Conservation (phyloP, 768 basidiomycete genomes). For the Agrocybe chaxingu region DNA sequence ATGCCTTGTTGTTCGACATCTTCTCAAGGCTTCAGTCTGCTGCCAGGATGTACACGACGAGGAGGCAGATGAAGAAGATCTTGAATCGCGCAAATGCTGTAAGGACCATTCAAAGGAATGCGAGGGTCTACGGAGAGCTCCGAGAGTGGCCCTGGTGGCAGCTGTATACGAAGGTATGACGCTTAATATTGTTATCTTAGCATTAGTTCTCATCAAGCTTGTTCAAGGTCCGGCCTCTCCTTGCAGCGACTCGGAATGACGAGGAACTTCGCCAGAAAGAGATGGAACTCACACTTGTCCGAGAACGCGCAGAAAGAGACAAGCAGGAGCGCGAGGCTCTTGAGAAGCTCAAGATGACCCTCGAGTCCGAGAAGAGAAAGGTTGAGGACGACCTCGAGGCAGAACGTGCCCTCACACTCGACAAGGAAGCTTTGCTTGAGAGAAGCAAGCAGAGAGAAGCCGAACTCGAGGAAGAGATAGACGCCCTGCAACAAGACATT, state of each 20-base stretch:
- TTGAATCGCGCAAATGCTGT: slow-evolving; percentile 90
- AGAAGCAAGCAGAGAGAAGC: slow-evolving; percentile 83
- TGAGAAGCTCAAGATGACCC: slow-evolving; percentile 74
- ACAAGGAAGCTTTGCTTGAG: slow-evolving; percentile 82
- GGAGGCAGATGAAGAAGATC: slow-evolving; percentile 91
- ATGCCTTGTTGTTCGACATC: slow-evolving; percentile 82
- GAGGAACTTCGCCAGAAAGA: slow-evolving; percentile 90
- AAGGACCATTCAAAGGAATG: slow-evolving; percentile 91
- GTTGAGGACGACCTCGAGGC: slow-evolving; percentile 80
- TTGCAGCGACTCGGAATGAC: slow-evolving; percentile 90
- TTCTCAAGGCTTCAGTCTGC: slow-evolving; percentile 87
- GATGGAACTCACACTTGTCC: slow-evolving; percentile 72
- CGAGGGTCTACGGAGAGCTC: slow-evolving; percentile 84
- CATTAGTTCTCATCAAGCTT: slow-evolving; percentile 1
- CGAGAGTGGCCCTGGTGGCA: slow-evolving; percentile 99
- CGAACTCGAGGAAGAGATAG: slow-evolving; percentile 83
- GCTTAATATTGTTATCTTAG: not conserved
- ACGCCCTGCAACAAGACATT: slow-evolving; percentile 75
- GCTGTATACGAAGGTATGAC: slow-evolving; percentile 81
- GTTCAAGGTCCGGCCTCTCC: slow-evolving; percentile 79
- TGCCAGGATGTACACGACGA: slow-evolving; percentile 80
- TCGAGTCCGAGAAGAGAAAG: slow-evolving; percentile 82
- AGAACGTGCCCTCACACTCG: slow-evolving; percentile 73
- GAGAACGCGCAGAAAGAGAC: slow-evolving; percentile 86
- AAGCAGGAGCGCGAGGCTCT: slow-evolving; percentile 76